phyloP scores from a whole-genome alignment of 768 basidiomycete species.

The Mycena galopus region DNA sequence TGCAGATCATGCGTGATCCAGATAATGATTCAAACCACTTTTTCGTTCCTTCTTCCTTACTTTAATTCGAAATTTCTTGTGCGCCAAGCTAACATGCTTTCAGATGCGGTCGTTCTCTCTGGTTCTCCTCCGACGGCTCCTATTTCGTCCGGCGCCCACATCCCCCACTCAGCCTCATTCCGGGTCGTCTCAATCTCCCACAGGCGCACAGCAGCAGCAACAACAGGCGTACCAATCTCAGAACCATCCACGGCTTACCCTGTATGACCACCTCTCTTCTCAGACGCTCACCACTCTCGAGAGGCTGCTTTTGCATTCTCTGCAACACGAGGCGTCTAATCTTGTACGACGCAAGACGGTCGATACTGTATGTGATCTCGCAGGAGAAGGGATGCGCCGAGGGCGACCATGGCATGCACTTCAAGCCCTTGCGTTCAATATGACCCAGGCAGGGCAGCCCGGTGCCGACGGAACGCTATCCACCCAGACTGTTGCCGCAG shows the following conservation, averaged over 20 bases:
- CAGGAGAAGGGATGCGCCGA: conserved; percentile 79
- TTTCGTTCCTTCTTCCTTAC: not conserved
- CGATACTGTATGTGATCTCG: conserved; percentile 82
- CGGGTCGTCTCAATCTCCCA: conserved; percentile 27
- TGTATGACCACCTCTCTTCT: conserved; percentile 83
- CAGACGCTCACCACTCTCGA: conserved; percentile 78
- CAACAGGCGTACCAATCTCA: conserved; percentile 32
- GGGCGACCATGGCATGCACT: conserved; percentile 88
- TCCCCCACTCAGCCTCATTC: conserved; percentile 34
- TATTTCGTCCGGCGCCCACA: conserved; percentile 71
- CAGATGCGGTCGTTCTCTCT: conserved; percentile 91
- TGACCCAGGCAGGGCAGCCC: conserved; percentile 58
- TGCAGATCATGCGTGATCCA: not conserved
- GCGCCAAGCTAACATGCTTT: not conserved
- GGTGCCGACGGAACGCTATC: conserved; percentile 17
- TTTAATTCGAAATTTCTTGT: not conserved
- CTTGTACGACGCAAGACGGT: conserved; percentile 78
- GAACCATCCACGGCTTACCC: conserved; percentile 57
- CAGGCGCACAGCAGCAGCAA: conserved; percentile 28
- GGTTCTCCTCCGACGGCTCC: conserved; percentile 82
- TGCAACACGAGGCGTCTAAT: conserved; percentile 69
- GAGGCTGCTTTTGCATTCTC: conserved; percentile 76
- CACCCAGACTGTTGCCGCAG: conserved; percentile 22
- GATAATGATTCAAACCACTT: too few species aligned
- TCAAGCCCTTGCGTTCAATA: conserved; percentile 77